Percentiles rank a stretch among this genome's conserved stretches.
phyloP scores from a whole-genome alignment of 177 flowering plant species.

The Vitis hybrid region DNA sequence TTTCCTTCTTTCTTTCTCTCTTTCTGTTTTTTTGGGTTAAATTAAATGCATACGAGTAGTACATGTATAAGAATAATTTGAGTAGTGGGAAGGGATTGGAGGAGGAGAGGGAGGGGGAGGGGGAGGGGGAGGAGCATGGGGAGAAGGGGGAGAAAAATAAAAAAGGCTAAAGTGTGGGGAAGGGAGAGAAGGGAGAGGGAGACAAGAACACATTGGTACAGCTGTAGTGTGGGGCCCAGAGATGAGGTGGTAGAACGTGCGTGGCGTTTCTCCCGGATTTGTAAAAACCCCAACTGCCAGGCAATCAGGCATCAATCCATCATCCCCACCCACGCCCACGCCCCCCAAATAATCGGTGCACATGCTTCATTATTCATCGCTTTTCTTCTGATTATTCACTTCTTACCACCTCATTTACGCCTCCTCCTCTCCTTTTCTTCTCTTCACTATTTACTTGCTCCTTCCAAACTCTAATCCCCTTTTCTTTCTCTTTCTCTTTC shows the following conservation, averaged over 20 bases:
- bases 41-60: too few species aligned
- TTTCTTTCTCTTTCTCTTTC: too few species aligned
- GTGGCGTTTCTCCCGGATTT: slow-evolving; percentile 54
- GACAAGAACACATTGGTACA: slow-evolving; percentile 61
- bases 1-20: too few species aligned
- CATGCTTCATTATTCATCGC: slow-evolving; percentile 4
- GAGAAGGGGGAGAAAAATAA: too few species aligned
- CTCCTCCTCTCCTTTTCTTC: too few species aligned
- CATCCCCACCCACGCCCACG: slow-evolving; percentile 12
- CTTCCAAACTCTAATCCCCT: too few species aligned
- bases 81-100: too few species aligned
- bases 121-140: not conserved
- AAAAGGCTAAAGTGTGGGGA: not conserved
- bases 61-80: too few species aligned
- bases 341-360: slow-evolving; percentile 12
- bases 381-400: not conserved
- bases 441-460: too few species aligned
- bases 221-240: slow-evolving; percentile 44
- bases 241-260: slow-evolving; percentile 54
- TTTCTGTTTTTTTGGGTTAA: too few species aligned
- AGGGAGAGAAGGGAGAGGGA: slow-evolving; percentile 5
- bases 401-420: not conserved
- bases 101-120: too few species aligned
- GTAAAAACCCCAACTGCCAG: slow-evolving; percentile 36
- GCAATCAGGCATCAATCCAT: slow-evolving; percentile 5